Evolutionary conservation across 2,329 filamentous ascomycete genomes (phyloP), one percentile per base, ranked within the genome.

Genomic region (Exophiala viscosa): DNA sequence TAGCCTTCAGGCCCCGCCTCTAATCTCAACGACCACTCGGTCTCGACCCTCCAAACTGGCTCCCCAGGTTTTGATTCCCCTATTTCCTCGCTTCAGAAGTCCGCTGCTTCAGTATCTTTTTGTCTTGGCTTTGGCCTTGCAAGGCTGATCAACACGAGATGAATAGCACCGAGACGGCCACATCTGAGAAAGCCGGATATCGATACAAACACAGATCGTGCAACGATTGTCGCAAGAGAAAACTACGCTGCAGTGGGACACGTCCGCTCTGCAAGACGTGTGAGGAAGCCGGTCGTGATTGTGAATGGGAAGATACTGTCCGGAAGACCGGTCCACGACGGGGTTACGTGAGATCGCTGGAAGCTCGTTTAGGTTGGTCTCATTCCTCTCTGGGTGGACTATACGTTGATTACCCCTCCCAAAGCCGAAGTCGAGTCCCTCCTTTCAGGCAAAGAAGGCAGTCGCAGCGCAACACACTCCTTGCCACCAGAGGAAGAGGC

Each of bases 331-430:
- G 46, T 14, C 46, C 46, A 9, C n/a, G 46, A 28, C 20, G 46
- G 41, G 46, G 46, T 13, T 48, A 48, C 14, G 46, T 48, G 46
- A 41, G 23, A 14, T 48, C 46, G n/a, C n/a, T 48, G 23, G 46
- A 48, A 42, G 15, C 38, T 31, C 46, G 46, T 8, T 38, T 48
- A 5, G 46, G 46, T 48, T 32, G 2, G 46, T 48, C 38, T 14
- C 10, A n/a, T n/a, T n/a, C 15, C 5, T 41, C 14, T 17, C 10
- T 28, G 23, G 14, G 9, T 20, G 14, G 11, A 2, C 13, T 41
- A 14, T 3, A 15, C 18, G n/a, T 20, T 41, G n/a, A 6, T 8
- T 35, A 33, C 15, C 40, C 5, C 46, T 41, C 36, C 36, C 8
- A 6, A 14, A 48, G 46, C 46, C 9, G 46, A 48, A 18, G 38